phyloP scores from a whole-genome alignment of 2,329 filamentous ascomycete genomes.

The Arachnomyces sp. region DNA sequence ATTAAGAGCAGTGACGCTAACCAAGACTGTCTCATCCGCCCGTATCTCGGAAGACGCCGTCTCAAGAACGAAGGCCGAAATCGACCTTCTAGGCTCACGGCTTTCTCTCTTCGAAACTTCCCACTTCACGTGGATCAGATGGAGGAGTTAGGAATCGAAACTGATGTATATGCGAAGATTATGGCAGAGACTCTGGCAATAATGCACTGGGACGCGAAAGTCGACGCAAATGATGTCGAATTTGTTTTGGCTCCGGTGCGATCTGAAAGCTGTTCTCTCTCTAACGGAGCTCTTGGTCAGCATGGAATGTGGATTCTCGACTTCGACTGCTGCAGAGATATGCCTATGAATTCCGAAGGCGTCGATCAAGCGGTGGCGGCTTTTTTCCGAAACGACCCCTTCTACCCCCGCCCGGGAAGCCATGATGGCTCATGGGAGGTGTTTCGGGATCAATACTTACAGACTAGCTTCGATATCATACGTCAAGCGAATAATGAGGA shows the following conservation, averaged over 20 bases:
- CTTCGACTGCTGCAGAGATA: conserved; percentile 36
- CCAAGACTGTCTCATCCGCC: conserved; percentile 42
- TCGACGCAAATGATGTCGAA: conserved; percentile 49
- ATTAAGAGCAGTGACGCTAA: conserved; percentile 28
- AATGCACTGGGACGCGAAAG: conserved; percentile 40
- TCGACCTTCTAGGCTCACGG: conserved; percentile 16
- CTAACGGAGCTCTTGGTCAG: conserved; percentile 18
- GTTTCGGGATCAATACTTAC: conserved; percentile 22
- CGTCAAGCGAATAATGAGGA: not conserved
- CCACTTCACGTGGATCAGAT: conserved; percentile 45
- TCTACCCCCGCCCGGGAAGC: conserved; percentile 36
- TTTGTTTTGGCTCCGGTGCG: conserved; percentile 40
- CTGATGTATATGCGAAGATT: conserved; percentile 29
- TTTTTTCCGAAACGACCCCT: conserved; percentile 46
- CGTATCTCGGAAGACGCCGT: conserved; percentile 38
- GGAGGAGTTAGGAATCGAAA: conserved; percentile 31
- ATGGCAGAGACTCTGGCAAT: conserved; percentile 46
- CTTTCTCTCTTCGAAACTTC: conserved; percentile 41
- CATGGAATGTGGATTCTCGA: conserved; percentile 42
- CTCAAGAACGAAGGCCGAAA: conserved; percentile 1
- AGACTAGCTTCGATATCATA: conserved; percentile 7
- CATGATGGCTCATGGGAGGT: conserved; percentile 16
- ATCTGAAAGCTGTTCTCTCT: not conserved
- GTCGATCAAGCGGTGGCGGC: conserved; percentile 35
- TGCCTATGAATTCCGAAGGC: conserved; percentile 34